These are phyloP conservation scores for Boeremia lycopersici DNA, from an alignment of 2,329 filamentous ascomycete genomes.

Conservation along the genomic window DNA sequence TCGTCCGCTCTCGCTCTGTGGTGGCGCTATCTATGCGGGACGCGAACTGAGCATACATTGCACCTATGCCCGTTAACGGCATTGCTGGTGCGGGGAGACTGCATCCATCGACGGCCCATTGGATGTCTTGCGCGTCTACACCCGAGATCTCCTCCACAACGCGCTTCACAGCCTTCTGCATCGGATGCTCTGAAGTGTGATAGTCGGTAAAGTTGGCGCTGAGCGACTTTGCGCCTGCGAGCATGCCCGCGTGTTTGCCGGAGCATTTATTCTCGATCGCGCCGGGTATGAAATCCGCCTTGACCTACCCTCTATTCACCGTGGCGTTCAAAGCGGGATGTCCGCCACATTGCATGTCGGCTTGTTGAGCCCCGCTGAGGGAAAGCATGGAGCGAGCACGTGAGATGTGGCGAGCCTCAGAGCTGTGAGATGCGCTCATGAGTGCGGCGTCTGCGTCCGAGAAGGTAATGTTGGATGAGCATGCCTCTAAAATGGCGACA, in stretches of 20 bases:
- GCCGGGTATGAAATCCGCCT: constrained; percentile 46
- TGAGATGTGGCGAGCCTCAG: neutral
- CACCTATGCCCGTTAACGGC: neutral
- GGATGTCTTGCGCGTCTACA: neutral
- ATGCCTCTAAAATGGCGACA: neutral
- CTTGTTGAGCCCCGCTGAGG: neutral
- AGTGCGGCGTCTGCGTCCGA: neutral
- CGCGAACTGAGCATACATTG: neutral
- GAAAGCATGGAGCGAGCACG: neutral
- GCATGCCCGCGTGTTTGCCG: constrained; percentile 57
- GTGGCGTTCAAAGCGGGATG: neutral
- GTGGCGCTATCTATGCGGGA: neutral
- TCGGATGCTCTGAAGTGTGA: neutral
- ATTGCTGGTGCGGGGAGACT: constrained; percentile 1
- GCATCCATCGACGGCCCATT: neutral
- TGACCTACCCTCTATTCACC: constrained; percentile 51
- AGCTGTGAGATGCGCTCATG: neutral
- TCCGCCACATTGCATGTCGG: neutral
- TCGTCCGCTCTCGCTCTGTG: constrained; percentile 38
- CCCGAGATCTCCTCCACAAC: neutral
- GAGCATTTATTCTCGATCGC: constrained; percentile 55
- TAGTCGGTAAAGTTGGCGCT: constrained; percentile 25
- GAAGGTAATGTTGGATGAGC: neutral
- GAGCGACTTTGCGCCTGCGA: constrained; percentile 51
- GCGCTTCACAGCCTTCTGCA: neutral